Evolutionary conservation across 371 early-diverging fungal genomes (phyloP).

Genomic region (Mucor racemosus): DNA sequence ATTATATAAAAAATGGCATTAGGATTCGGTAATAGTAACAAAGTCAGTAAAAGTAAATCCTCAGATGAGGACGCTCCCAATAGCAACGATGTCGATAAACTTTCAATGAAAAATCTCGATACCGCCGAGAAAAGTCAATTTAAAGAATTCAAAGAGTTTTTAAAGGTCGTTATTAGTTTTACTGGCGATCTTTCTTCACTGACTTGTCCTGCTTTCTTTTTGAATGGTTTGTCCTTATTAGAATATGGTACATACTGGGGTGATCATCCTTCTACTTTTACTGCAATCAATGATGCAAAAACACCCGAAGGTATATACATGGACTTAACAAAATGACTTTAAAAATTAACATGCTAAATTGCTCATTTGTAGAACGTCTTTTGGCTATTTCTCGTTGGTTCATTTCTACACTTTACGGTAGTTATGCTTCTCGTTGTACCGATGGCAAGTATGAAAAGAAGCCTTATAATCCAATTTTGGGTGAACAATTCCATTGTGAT

Average conservation of each 20-base stretch:
- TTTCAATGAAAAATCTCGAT: constrained; percentile 48
- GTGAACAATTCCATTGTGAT: constrained; percentile 80
- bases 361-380: constrained; percentile 24
- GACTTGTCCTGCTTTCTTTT: constrained; percentile 79
- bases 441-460: constrained; percentile 67
- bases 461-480: constrained; percentile 86
- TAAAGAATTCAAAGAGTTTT: constrained; percentile 42
- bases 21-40: constrained; percentile 24
- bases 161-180: constrained; percentile 73
- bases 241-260: constrained; percentile 68
- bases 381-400: constrained; percentile 38
- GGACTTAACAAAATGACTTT: not conserved
- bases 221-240: constrained; percentile 74
- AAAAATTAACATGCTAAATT: not conserved
- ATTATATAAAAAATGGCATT: constrained; percentile 11
- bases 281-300: constrained; percentile 49
- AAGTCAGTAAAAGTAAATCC: constrained; percentile 6
- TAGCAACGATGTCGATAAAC: constrained; percentile 43
- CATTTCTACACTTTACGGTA: constrained; percentile 72
- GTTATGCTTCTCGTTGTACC: constrained; percentile 52
- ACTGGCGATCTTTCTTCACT: constrained; percentile 81
- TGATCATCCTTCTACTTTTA: constrained; percentile 40
- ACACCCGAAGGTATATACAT: constrained; percentile 53
- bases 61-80: constrained; percentile 38
- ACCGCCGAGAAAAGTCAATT: constrained; percentile 49